A percentile compares a stretch with the other conserved stretches of the same genome.
Evolutionary conservation across 2,329 filamentous ascomycete species (phyloP).

Genomic region (Anisogramma anomala): DNA sequence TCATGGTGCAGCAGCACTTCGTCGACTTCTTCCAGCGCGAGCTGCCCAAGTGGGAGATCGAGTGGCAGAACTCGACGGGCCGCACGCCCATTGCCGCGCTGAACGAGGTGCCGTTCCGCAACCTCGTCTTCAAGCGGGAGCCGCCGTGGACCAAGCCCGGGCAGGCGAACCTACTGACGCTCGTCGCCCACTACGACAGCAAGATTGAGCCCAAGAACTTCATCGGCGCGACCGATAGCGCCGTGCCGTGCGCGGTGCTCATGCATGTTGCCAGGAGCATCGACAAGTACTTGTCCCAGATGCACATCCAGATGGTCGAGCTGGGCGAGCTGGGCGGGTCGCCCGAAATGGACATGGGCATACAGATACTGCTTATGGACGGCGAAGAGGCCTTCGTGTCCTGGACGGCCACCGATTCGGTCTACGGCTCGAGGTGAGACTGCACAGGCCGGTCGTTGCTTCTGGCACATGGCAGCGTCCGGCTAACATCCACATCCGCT

Average conservation of each 20-base stretch:
- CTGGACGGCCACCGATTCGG: constrained; percentile 72
- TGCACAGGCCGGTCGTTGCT: neutral
- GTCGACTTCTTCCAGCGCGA: constrained; percentile 64
- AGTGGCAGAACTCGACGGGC: constrained; percentile 82
- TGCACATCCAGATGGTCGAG: constrained; percentile 64
- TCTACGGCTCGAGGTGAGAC: constrained; percentile 72
- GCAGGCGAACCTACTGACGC: constrained; percentile 67
- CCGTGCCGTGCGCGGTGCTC: constrained; percentile 86
- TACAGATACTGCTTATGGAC: constrained; percentile 84
- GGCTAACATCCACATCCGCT: too few relatives aligned
- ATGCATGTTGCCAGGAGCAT: constrained; percentile 75
- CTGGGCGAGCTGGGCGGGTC: constrained; percentile 40
- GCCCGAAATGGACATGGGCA: constrained; percentile 64
- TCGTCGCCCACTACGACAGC: constrained; percentile 92
- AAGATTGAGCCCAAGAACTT: constrained; percentile 73
- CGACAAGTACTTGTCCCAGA: constrained; percentile 65
- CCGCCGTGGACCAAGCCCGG: constrained; percentile 69
- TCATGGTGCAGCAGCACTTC: constrained; percentile 67
- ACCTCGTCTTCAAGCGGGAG: constrained; percentile 76
- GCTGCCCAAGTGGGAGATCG: constrained; percentile 68
- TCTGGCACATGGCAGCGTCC: too few relatives aligned
- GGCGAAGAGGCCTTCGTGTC: constrained; percentile 82
- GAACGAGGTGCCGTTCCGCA: constrained; percentile 67
- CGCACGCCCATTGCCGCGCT: constrained; percentile 66
- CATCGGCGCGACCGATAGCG: constrained; percentile 86